Percentiles rank a stretch among this genome's conserved stretches.
phyloP scores from a whole-genome alignment of 768 basidiomycete species.

The Austroboletus festivus region DNA sequence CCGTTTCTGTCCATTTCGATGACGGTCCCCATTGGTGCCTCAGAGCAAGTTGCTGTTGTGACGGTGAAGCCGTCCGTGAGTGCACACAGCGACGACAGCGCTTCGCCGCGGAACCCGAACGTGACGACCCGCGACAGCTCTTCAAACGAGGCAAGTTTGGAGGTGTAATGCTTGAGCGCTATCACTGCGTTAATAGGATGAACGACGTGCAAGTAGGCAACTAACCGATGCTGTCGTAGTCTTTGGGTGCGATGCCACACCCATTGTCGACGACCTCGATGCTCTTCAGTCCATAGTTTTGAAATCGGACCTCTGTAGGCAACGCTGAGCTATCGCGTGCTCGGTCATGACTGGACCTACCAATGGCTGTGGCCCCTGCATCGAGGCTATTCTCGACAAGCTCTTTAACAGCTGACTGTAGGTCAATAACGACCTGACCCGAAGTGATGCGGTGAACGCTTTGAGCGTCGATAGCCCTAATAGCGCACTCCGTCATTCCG shows the following conservation, averaged over 20 bases:
- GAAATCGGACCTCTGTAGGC: constrained; percentile 79
- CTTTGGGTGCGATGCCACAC: constrained; percentile 71
- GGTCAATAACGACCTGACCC: constrained; percentile 92
- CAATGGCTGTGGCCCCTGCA: constrained; percentile 83
- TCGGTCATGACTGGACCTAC: constrained; percentile 39
- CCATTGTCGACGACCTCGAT: constrained; percentile 95
- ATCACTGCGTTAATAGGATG: constrained; percentile 15
- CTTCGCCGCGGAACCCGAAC: constrained; percentile 96
- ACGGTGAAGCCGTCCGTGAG: constrained; percentile 67
- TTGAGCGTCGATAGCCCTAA: constrained; percentile 63
- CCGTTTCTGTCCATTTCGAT: constrained; percentile 75
- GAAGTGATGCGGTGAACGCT: constrained; percentile 89
- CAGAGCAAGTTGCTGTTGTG: constrained; percentile 66
- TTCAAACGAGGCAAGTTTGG: constrained; percentile 75
- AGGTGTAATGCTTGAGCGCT: constrained; percentile 93
- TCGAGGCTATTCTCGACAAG: constrained; percentile 95
- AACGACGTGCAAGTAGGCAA: neutral
- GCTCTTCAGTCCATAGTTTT: constrained; percentile 75
- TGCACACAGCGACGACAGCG: constrained; percentile 89
- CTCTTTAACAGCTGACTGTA: constrained; percentile 94
- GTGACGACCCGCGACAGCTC: constrained; percentile 73
- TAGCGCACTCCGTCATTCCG: too few species aligned
- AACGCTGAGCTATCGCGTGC: neutral
- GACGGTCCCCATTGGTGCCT: constrained; percentile 74
- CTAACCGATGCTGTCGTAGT: constrained; percentile 79